Conservation (phyloP, 2,329 filamentous ascomycete genomes). For the Aspergillus luchuensis region DNA sequence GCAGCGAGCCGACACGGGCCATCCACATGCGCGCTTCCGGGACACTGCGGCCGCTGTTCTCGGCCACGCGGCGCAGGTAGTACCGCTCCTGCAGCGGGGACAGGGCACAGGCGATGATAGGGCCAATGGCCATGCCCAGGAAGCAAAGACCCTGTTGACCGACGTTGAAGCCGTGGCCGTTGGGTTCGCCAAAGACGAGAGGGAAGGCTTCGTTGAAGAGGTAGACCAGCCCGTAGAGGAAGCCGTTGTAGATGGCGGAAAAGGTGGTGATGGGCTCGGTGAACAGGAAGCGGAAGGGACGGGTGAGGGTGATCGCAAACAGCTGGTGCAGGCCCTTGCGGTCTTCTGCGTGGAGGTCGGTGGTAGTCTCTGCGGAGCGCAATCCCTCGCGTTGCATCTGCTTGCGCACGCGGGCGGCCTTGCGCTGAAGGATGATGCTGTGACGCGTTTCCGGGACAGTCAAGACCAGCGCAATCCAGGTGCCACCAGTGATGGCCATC, state of each 20-base stretch:
- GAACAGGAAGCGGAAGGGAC: constrained; percentile 55
- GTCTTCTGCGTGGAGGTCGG: constrained; percentile 31
- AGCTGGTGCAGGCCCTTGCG: constrained; percentile 71
- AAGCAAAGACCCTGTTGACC: constrained; percentile 61
- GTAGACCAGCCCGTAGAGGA: constrained; percentile 73
- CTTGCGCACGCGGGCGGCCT: constrained; percentile 56
- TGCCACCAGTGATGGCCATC: constrained; percentile 56
- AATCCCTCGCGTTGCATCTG: constrained; percentile 47
- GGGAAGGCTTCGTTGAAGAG: constrained; percentile 72
- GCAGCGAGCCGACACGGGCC: constrained; percentile 62
- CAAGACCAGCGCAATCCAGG: constrained; percentile 52
- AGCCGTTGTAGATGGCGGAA: constrained; percentile 52
- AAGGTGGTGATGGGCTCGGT: constrained; percentile 33
- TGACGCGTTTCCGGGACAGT: constrained; percentile 58
- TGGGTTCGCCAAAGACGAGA: constrained; percentile 66
- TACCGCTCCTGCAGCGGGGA: constrained; percentile 53
- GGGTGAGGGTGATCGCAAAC: constrained; percentile 68
- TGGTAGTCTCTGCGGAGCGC: constrained; percentile 63
- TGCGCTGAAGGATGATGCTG: constrained; percentile 57
- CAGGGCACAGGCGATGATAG: constrained; percentile 60
- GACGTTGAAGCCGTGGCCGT: constrained; percentile 59
- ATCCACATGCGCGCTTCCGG: constrained; percentile 67
- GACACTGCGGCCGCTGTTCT: constrained; percentile 56
- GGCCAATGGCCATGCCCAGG: constrained; percentile 60
- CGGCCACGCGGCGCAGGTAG: constrained; percentile 42